A percentile compares a stretch with the other conserved stretches of the same genome.
Conservation (phyloP, 1,284 basidiomycete species). For the Ceratobasidium sp. region DNA sequence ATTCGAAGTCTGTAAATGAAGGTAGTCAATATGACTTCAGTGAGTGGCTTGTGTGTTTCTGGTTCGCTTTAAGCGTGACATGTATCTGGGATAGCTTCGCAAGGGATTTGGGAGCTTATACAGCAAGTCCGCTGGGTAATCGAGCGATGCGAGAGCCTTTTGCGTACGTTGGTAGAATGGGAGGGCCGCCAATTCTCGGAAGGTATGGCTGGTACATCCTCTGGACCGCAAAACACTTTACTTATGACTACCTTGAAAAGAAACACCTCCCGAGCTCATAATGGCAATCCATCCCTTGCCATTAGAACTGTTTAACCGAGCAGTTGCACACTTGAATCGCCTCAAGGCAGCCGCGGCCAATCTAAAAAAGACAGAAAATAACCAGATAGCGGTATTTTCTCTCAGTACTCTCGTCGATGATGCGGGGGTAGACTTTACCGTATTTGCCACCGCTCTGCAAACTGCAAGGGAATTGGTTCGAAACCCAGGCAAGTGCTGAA, state of each 20-base stretch:
- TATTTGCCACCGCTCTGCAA: slow-evolving; percentile 14
- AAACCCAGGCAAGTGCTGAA: neutral
- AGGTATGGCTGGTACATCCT: slow-evolving; percentile 2
- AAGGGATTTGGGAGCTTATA: slow-evolving; percentile 36
- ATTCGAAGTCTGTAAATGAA: slow-evolving; percentile 23
- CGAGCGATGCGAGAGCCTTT: slow-evolving; percentile 24
- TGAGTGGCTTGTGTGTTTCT: slow-evolving; percentile 2
- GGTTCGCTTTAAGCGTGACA: neutral
- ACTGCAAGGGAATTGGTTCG: slow-evolving; percentile 27
- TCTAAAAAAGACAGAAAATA: slow-evolving; percentile 33
- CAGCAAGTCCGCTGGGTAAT: slow-evolving; percentile 26
- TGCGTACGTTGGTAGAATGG: slow-evolving; percentile 35
- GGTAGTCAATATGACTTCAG: slow-evolving; percentile 14
- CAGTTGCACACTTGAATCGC: slow-evolving; percentile 14
- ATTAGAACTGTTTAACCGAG: slow-evolving; percentile 17
- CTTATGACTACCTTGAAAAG: neutral
- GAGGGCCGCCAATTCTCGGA: slow-evolving; percentile 26
- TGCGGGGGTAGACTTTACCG: slow-evolving; percentile 11
- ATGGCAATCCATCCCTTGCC: slow-evolving; percentile 30
- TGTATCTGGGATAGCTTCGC: neutral
- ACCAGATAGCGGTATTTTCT: slow-evolving; percentile 29
- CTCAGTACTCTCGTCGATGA: slow-evolving; percentile 24
- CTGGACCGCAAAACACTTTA: neutral
- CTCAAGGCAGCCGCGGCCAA: slow-evolving; percentile 10
- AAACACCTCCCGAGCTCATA: slow-evolving; percentile 27